Evolutionary conservation across 2,329 filamentous ascomycete genomes (phyloP).

Genomic region (Stagonosporopsis chrysanthemi): DNA sequence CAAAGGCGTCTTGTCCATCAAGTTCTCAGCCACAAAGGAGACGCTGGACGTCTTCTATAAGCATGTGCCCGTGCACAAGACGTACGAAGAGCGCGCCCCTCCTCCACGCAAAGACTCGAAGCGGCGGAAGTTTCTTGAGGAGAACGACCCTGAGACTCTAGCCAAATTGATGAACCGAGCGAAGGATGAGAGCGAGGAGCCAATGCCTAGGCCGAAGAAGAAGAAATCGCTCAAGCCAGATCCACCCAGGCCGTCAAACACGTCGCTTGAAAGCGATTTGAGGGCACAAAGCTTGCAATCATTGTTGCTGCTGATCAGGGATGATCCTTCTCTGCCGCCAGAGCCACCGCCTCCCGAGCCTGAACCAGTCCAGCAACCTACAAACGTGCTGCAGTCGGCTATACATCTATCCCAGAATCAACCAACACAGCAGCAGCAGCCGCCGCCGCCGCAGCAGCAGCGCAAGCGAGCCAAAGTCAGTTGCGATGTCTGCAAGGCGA

Average conservation of each 20-base stretch:
- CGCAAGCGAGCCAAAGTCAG: constrained; percentile 41
- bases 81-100: constrained; percentile 54
- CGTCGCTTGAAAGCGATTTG: constrained; percentile 49
- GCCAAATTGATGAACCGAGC: constrained; percentile 33
- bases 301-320: constrained; percentile 47
- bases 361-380: constrained; percentile 23
- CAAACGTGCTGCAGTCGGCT: constrained; percentile 1
- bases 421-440: constrained; percentile 14
- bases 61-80: constrained; percentile 56
- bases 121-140: constrained; percentile 46
- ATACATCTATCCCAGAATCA: constrained; percentile 16
- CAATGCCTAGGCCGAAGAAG: constrained; percentile 33
- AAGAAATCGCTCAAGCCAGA: constrained; percentile 35
- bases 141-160: constrained; percentile 45
- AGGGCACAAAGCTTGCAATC: constrained; percentile 48
- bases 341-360: constrained; percentile 24
- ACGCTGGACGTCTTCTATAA: constrained; percentile 56
- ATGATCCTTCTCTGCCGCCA: constrained; percentile 27
- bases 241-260: constrained; percentile 38
- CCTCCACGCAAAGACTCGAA: constrained; percentile 52
- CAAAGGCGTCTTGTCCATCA: constrained; percentile 57
- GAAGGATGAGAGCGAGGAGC: constrained; percentile 29
- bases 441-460: constrained; percentile 19
- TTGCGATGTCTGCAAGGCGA: constrained; percentile 47
- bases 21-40: constrained; percentile 55